Base-by-base conservation (phyloP, 2,329 filamentous ascomycete genomes). In the Falciphora oryzae region DNA sequence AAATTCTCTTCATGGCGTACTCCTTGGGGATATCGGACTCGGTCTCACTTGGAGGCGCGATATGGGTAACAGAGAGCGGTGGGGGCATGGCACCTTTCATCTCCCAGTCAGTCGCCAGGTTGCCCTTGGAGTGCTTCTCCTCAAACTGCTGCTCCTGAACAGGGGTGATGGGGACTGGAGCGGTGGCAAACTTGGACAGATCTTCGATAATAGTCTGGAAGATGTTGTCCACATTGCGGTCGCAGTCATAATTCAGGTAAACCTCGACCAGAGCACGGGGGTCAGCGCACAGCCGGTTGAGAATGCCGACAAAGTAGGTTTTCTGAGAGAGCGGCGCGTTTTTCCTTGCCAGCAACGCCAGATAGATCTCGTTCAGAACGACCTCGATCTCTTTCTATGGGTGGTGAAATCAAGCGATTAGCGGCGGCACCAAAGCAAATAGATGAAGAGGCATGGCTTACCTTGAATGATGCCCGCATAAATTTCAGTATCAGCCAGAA, bases 201-300 rank as follows among this genome's bases (percentile, higher is more conserved):
- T 98, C 93, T 75, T 99, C 96, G 62, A 99, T 93, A 64, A 98
- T 89, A 27, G 85, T 89, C 76, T 99, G 95, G 75, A 96, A 99
- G 76, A 98, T 95, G 76, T 99, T 99, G 77, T 98, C 94, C 66
- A 98, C 86, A 57, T 92, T 93, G 66, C 94, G 85, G 72, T 98
- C 96, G 77, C 95, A 99, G 75, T 99, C 95, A 73, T 99, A 99
- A 76, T 99, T 99, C 67, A 99, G 85, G 76, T 99, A 99, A 18
- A 93, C 89, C 76, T 99, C 95, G 22, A 99, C 95, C 61, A 99
- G 76, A 0, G 92, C 93, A 69, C 92, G 85, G 1, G 94, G 92
- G 73, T 99, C 95, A 22, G 86, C 88, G 66, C 90, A 93, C 61
- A 99, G 82, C 65, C 94, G 85, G 70, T 92, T 90, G 63, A 99